These are phyloP conservation scores for Boechera divaricarpa DNA, from an alignment of 345 rosid genomes.

Conservation along the genomic window DNA sequence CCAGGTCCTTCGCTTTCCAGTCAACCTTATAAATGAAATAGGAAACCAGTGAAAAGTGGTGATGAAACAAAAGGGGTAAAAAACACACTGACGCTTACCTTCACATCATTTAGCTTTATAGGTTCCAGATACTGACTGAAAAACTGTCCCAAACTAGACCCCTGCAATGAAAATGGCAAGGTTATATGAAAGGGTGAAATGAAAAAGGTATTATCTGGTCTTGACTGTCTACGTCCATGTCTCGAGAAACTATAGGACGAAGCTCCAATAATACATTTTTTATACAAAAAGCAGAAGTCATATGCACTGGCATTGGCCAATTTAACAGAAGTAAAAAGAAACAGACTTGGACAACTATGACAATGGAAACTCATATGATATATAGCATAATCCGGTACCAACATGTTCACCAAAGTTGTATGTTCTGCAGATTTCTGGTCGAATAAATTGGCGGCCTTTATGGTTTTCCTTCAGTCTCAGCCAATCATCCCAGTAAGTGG, in stretches of 20 bases:
- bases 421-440: slow-evolving; percentile 98
- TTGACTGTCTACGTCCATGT: slow-evolving; percentile 15
- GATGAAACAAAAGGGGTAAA: slow-evolving; percentile 26
- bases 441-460: slow-evolving; percentile 90
- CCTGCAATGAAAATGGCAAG: slow-evolving; percentile 54
- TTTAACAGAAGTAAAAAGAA: slow-evolving; percentile 11
- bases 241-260: slow-evolving; percentile 22
- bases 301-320: slow-evolving; percentile 3
- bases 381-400: slow-evolving; percentile 42
- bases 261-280: slow-evolving; percentile 28
- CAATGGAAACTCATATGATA: slow-evolving; percentile 29
- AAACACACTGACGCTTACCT: slow-evolving; percentile 52
- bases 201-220: slow-evolving; percentile 9
- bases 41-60: slow-evolving; percentile 18
- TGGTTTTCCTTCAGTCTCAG: slow-evolving; percentile 89
- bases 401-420: slow-evolving; percentile 99
- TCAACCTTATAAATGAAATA: slow-evolving; percentile 63
- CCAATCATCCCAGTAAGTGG: slow-evolving; percentile 99
- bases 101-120: slow-evolving; percentile 86
- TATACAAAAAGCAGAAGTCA: slow-evolving; percentile 23
- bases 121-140: slow-evolving; percentile 87
- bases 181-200: slow-evolving; percentile 6
- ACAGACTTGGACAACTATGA: slow-evolving; percentile 23
- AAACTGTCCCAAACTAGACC: slow-evolving; percentile 97
- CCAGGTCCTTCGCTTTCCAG: slow-evolving; percentile 88